Percentiles rank a stretch among this genome's conserved stretches.
Conservation (phyloP, 768 basidiomycete genomes). For the Hortiboletus campestris region DNA sequence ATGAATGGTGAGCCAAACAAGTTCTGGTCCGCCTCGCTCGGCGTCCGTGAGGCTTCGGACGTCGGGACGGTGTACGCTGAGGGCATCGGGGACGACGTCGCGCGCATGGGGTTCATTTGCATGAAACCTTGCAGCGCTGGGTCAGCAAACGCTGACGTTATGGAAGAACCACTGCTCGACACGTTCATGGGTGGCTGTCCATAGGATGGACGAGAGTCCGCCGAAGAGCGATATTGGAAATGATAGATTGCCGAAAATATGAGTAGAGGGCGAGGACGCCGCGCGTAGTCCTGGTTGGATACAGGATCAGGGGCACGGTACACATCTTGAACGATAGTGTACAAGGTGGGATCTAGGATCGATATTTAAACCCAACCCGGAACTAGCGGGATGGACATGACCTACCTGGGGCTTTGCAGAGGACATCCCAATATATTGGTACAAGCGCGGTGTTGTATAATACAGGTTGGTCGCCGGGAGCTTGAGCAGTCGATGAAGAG, state of each 20-base stretch:
- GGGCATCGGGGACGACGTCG: constrained; percentile 8
- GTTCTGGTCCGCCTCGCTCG: constrained; percentile 18
- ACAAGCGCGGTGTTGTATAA: constrained; percentile 62
- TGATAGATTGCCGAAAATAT: constrained; percentile 61
- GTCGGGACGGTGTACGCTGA: background rate
- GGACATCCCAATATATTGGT: constrained; percentile 62
- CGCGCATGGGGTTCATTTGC: background rate
- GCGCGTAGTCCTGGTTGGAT: constrained; percentile 17
- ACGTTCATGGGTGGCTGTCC: constrained; percentile 12
- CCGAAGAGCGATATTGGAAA: constrained; percentile 42
- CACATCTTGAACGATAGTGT: constrained; percentile 67
- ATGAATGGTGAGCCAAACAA: constrained; percentile 30
- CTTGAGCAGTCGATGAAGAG: constrained; percentile 23
- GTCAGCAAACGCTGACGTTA: constrained; percentile 15
- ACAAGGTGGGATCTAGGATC: constrained; percentile 60
- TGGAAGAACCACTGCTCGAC: constrained; percentile 9
- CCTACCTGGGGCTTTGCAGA: constrained; percentile 56
- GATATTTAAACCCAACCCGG: background rate
- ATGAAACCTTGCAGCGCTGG: constrained; percentile 1
- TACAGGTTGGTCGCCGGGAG: constrained; percentile 30
- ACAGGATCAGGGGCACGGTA: constrained; percentile 28
- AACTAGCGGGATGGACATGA: background rate
- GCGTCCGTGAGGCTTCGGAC: background rate
- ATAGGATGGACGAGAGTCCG: constrained; percentile 7
- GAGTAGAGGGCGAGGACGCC: constrained; percentile 29